Percentiles rank a stretch among this genome's conserved stretches.
phyloP scores from a whole-genome alignment of 768 basidiomycete genomes.

The Coprinellus aureogranulatus region DNA sequence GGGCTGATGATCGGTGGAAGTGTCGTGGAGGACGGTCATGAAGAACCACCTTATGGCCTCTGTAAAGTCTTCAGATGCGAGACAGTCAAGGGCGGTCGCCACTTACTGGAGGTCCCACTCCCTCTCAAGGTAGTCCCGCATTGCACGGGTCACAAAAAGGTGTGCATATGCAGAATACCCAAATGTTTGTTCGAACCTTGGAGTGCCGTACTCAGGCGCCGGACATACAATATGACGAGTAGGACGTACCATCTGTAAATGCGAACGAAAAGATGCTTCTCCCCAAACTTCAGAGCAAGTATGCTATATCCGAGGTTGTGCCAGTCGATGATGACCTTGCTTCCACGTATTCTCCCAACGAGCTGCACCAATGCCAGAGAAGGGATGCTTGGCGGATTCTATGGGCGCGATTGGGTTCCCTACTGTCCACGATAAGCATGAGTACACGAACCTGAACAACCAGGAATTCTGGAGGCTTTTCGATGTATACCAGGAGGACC shows the following conservation, averaged over 20 bases:
- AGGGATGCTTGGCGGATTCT: constrained; percentile 98
- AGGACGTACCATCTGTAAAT: constrained; percentile 67
- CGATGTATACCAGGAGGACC: constrained; percentile 58
- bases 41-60: constrained; percentile 75
- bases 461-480: constrained; percentile 75
- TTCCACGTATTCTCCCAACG: constrained; percentile 62
- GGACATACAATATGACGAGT: not conserved
- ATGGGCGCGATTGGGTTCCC: not conserved
- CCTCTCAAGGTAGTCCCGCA: constrained; percentile 66
- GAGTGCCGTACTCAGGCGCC: not conserved
- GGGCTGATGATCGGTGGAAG: constrained; percentile 69
- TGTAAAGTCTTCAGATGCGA: constrained; percentile 26
- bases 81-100: not conserved
- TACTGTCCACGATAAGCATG: not conserved
- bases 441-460: constrained; percentile 74
- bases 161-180: constrained; percentile 84
- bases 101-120: constrained; percentile 79
- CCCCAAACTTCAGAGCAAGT: constrained; percentile 77
- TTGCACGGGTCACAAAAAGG: constrained; percentile 88
- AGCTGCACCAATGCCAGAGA: constrained; percentile 85
- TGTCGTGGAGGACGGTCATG: constrained; percentile 88
- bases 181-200: constrained; percentile 81
- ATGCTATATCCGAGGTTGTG: constrained; percentile 97
- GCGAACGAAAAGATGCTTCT: constrained; percentile 63
- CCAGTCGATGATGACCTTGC: constrained; percentile 96